phyloP scores from a whole-genome alignment of 2,329 filamentous ascomycete species.

The Albophoma yamanashiensis region DNA sequence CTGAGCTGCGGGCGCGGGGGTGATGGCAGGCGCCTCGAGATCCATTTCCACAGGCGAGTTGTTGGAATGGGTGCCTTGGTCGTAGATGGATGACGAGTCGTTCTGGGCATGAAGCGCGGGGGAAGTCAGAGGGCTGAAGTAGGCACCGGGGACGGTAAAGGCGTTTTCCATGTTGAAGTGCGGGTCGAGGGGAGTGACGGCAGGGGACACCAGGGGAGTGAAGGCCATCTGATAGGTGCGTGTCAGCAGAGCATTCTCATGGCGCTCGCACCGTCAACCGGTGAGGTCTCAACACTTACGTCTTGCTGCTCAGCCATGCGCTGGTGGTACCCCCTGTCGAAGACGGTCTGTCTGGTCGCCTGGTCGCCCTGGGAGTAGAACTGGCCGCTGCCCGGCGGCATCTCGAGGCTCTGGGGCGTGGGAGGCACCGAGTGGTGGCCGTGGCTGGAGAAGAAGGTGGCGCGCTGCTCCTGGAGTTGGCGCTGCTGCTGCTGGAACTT shows the following conservation, averaged over 20 bases:
- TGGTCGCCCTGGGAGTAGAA: constrained; percentile 50
- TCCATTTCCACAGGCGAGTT: constrained; percentile 51
- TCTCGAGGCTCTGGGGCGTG: constrained; percentile 71
- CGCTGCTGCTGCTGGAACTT: constrained; percentile 50
- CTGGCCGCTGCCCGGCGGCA: constrained; percentile 49
- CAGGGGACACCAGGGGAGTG: constrained; percentile 74
- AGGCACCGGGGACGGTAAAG: constrained; percentile 57
- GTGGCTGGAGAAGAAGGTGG: constrained; percentile 41
- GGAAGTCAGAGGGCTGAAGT: constrained; percentile 76
- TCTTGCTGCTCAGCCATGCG: constrained; percentile 60
- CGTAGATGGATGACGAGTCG: constrained; percentile 34
- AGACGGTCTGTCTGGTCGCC: constrained; percentile 44
- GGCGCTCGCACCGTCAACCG: neutral
- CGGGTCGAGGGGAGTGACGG: constrained; percentile 67
- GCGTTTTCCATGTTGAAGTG: constrained; percentile 51
- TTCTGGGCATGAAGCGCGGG: constrained; percentile 67
- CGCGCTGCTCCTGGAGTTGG: constrained; percentile 46
- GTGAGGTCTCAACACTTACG: constrained; percentile 30
- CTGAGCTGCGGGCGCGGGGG: constrained; percentile 28
- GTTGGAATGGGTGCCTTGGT: constrained; percentile 31
- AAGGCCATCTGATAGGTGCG: constrained; percentile 52
- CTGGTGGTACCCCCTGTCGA: constrained; percentile 53
- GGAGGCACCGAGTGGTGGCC: constrained; percentile 55
- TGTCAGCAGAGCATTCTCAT: neutral
- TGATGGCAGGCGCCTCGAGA: constrained; percentile 28